Percentiles rank a stretch among this genome's conserved stretches.
Conservation (phyloP, 805 yeast genomes). For the Grigorovia transvaalensis region DNA sequence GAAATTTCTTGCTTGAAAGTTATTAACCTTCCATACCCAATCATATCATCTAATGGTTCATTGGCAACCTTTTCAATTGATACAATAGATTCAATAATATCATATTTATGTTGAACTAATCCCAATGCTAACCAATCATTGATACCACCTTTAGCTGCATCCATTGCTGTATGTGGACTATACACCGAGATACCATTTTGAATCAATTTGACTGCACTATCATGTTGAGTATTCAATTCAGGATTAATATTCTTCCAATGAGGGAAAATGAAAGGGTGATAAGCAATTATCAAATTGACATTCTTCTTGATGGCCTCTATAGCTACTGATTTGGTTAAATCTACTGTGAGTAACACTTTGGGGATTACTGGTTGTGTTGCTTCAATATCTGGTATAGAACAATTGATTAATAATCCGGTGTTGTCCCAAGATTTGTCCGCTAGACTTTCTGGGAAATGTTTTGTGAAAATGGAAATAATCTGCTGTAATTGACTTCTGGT, state of each 20-base stretch:
- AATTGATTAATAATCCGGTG: slow-evolving; percentile 80
- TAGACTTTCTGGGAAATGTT: slow-evolving; percentile 64
- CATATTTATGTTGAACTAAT: slow-evolving; percentile 27
- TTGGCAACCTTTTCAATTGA: slow-evolving; percentile 18
- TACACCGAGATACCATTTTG: slow-evolving; percentile 79
- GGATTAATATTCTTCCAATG: slow-evolving; percentile 67
- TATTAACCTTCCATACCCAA: slow-evolving; percentile 78
- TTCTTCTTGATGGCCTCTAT: slow-evolving; percentile 63
- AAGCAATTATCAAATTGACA: slow-evolving; percentile 61
- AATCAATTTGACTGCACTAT: slow-evolving; percentile 59
- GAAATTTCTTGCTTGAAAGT: slow-evolving; percentile 35
- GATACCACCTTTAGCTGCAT: slow-evolving; percentile 86
- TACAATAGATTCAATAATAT: slow-evolving; percentile 8
- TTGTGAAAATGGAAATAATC: slow-evolving; percentile 48
- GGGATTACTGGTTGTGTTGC: slow-evolving; percentile 11
- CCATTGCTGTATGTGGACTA: slow-evolving; percentile 93
- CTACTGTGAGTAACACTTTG: slow-evolving; percentile 60
- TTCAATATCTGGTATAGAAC: slow-evolving; percentile 30
- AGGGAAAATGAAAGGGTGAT: slow-evolving; percentile 89
- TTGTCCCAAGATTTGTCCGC: slow-evolving; percentile 94
- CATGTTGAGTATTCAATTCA: slow-evolving; percentile 67
- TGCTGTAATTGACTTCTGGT: slow-evolving; percentile 30
- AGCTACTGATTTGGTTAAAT: slow-evolving; percentile 72
- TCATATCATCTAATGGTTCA: slow-evolving; percentile 22
- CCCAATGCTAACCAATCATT: slow-evolving; percentile 83